Evolutionary conservation across 306 rosid species (phyloP).

Genomic region (Sechiopsis laciniata): DNA sequence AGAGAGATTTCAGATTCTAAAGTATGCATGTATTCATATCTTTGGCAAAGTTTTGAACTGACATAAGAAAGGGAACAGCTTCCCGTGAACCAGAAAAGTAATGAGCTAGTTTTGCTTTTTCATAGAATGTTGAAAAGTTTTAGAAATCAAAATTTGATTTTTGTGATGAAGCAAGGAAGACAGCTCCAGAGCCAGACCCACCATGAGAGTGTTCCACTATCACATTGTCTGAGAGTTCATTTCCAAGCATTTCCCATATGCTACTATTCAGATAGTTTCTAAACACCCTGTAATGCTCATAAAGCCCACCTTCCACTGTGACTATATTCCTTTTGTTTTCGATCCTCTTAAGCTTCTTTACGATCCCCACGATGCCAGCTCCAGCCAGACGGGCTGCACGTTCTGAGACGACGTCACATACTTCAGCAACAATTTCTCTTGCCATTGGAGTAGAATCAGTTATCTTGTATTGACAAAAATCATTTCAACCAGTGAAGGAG

Average conservation of each 20-base stretch:
- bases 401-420: slow-evolving; percentile 21
- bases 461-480: too few relatives aligned
- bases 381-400: slow-evolving; percentile 57
- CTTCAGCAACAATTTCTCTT: slow-evolving; percentile 29
- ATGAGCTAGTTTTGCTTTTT: neutral
- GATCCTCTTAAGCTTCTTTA: slow-evolving; percentile 22
- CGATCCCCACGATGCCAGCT: slow-evolving; percentile 63
- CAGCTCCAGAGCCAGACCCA: slow-evolving; percentile 59
- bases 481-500: too few relatives aligned
- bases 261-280: slow-evolving; percentile 61
- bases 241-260: slow-evolving; percentile 76
- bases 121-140: neutral
- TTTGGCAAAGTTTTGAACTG: too few relatives aligned
- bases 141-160: slow-evolving; percentile 10
- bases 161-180: slow-evolving; percentile 59
- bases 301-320: slow-evolving; percentile 60
- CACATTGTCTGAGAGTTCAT: slow-evolving; percentile 54
- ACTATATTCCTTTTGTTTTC: slow-evolving; percentile 49
- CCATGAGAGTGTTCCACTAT: slow-evolving; percentile 58
- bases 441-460: too few relatives aligned
- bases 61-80: too few relatives aligned
- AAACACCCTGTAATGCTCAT: slow-evolving; percentile 58
- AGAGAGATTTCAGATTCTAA: neutral
- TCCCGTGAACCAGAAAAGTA: neutral
- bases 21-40: neutral